Conservation (phyloP, 208 protist genomes). For the Leishmania braziliensis region DNA sequence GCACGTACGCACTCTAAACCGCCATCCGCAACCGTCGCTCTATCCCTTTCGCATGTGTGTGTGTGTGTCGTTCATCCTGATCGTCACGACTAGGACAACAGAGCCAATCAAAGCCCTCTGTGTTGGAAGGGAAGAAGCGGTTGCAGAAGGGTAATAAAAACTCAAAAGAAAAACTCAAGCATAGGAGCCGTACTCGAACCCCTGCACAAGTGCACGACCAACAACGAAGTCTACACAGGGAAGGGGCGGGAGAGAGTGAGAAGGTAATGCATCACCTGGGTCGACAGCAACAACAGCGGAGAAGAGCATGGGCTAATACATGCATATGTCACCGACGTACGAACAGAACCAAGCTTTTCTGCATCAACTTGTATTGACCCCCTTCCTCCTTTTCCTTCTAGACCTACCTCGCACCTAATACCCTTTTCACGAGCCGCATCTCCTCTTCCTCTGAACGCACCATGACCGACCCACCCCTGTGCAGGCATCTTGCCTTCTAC, state of each 20-base stretch:
- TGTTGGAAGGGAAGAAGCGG: background rate
- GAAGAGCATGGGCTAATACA: background rate
- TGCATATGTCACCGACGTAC: slow-evolving; percentile 14
- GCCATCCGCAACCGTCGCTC: background rate
- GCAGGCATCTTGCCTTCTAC: background rate
- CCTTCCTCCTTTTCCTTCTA: background rate
- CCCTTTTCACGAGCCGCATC: background rate
- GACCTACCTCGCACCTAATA: background rate
- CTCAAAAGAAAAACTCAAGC: background rate
- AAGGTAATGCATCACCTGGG: background rate
- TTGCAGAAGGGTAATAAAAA: background rate
- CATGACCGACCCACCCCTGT: background rate
- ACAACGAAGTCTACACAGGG: background rate
- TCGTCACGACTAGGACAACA: background rate
- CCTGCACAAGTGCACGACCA: background rate
- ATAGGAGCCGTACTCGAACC: background rate
- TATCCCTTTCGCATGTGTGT: background rate
- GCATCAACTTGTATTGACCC: background rate
- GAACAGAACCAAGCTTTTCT: background rate
- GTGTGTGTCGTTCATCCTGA: background rate
- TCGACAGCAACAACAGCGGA: background rate
- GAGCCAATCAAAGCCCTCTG: background rate
- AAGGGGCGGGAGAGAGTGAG: background rate
- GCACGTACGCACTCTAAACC: background rate
- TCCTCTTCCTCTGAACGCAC: background rate